Percentiles rank a stretch among this genome's conserved stretches.
These are phyloP conservation scores for Tylopilus sp. DNA, from an alignment of 768 basidiomycete species.

Conservation along the genomic window DNA sequence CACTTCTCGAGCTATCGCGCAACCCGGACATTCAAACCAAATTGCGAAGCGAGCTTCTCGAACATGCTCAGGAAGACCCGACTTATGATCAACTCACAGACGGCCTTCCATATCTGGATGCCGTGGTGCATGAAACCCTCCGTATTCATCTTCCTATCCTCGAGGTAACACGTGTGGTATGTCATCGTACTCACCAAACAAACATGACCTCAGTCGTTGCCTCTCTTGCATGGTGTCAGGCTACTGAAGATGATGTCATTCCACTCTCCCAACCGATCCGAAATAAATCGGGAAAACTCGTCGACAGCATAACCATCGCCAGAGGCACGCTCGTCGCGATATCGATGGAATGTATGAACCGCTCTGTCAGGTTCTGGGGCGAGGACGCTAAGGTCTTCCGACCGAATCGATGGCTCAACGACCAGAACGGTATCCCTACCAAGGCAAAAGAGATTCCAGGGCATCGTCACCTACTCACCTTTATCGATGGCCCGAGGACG, in stretches of 20 bases:
- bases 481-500: slow-evolving; percentile 45
- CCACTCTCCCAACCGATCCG: slow-evolving; percentile 48
- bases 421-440: slow-evolving; percentile 17
- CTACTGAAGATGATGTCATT: slow-evolving; percentile 51
- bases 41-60: slow-evolving; percentile 47
- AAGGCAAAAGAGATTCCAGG: slow-evolving; percentile 42
- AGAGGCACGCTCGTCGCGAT: slow-evolving; percentile 44
- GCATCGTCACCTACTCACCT: slow-evolving; percentile 48
- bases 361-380: slow-evolving; percentile 56
- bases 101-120: slow-evolving; percentile 52
- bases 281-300: slow-evolving; percentile 36
- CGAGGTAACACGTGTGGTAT: slow-evolving; percentile 18
- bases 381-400: slow-evolving; percentile 52
- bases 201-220: background rate
- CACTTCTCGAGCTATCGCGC: slow-evolving; percentile 50
- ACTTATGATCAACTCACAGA: slow-evolving; percentile 49
- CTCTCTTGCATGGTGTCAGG: slow-evolving; percentile 24
- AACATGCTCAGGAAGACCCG: slow-evolving; percentile 42
- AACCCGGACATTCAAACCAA: slow-evolving; percentile 44
- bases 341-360: slow-evolving; percentile 47
- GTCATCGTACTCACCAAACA: background rate
- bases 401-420: slow-evolving; percentile 59
- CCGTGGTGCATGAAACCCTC: slow-evolving; percentile 43
- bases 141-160: slow-evolving; percentile 40
- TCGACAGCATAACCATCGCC: slow-evolving; percentile 40